Evolutionary conservation across 1,284 basidiomycete species (phyloP).

Genomic region (Irpex sp.): DNA sequence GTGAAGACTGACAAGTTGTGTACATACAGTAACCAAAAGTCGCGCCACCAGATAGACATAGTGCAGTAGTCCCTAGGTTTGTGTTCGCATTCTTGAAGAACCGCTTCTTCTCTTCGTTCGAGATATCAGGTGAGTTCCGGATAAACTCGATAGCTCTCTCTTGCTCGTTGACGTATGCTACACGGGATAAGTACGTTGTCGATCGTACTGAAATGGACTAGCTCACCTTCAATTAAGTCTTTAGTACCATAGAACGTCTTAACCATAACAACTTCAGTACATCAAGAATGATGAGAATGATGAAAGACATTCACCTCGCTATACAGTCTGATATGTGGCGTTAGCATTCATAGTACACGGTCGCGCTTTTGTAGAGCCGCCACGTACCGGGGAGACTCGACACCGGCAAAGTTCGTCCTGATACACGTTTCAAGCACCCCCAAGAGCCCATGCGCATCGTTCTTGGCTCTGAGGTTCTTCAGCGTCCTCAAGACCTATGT

Average conservation of each 20-base stretch:
- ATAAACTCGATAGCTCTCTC: constrained; percentile 71
- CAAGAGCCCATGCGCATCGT: constrained; percentile 80
- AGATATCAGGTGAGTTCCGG: constrained; percentile 65
- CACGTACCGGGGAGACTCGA: constrained; percentile 73
- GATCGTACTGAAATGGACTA: neutral
- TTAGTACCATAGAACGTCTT: constrained; percentile 91
- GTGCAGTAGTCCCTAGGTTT: constrained; percentile 85
- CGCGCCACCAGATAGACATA: constrained; percentile 93
- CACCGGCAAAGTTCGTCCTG: constrained; percentile 91
- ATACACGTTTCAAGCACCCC: constrained; percentile 92
- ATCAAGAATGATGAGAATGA: constrained; percentile 3
- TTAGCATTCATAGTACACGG: neutral
- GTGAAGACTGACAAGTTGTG: too few species aligned
- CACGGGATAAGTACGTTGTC: neutral
- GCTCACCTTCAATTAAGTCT: constrained; percentile 73
- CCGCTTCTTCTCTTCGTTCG: constrained; percentile 82
- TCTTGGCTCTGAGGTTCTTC: constrained; percentile 54
- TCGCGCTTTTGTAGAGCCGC: neutral
- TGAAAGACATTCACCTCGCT: constrained; percentile 61
- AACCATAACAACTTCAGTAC: constrained; percentile 7
- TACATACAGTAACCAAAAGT: constrained; percentile 86
- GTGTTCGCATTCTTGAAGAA: constrained; percentile 90
- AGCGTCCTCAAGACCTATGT: constrained; percentile 61
- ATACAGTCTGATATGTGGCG: constrained; percentile 55
- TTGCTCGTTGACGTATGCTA: constrained; percentile 80